phyloP scores from a whole-genome alignment of 2,329 filamentous ascomycete species.

The Huntiella savannae region DNA sequence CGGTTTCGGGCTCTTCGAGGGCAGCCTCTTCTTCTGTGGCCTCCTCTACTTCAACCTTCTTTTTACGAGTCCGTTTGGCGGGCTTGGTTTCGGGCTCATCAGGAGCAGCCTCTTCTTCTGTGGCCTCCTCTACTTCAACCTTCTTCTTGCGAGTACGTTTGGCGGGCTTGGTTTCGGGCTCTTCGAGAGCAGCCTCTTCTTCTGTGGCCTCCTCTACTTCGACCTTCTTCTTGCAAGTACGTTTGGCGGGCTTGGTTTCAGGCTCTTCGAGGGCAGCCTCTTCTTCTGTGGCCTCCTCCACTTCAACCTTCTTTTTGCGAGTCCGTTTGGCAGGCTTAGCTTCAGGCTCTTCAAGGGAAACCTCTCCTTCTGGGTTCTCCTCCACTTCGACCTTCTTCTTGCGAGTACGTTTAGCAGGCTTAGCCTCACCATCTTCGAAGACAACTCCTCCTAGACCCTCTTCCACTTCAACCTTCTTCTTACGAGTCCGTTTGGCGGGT shows the following conservation, averaged over 20 bases:
- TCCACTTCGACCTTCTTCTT: neutral
- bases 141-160: neutral
- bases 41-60: neutral
- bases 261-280: neutral
- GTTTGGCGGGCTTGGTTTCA: neutral
- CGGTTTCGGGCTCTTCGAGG: neutral
- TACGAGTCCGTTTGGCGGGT: neutral
- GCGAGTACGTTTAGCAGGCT: neutral
- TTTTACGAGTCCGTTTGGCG: neutral
- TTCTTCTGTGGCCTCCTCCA: neutral
- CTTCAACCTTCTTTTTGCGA: neutral
- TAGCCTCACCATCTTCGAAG: neutral
- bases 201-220: neutral
- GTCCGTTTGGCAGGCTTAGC: neutral
- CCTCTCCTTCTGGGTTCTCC: neutral
- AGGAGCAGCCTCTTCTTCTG: neutral
- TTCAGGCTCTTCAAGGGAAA: neutral
- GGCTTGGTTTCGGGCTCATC: neutral
- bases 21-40: neutral
- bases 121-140: neutral
- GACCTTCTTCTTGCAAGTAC: neutral
- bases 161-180: neutral
- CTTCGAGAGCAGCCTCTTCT: neutral
- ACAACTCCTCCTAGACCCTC: neutral
- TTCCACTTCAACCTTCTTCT: neutral